phyloP scores from a whole-genome alignment of 495 filamentous ascomycete genomes.

The Apiosordaria backusii region DNA sequence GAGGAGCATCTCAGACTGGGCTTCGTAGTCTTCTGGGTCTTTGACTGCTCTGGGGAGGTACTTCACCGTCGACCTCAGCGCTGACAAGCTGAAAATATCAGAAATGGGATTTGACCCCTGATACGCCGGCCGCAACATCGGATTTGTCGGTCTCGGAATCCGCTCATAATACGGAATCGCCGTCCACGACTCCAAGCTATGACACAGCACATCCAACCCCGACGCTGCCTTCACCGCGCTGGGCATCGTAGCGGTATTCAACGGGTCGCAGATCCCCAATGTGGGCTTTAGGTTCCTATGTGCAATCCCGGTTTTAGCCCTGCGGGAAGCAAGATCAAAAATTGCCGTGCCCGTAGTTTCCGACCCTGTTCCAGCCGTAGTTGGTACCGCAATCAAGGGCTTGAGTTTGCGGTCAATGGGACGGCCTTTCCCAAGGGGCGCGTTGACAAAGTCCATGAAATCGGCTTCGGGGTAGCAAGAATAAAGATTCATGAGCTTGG shows the following conservation, averaged over 20 bases:
- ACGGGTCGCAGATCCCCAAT: slow-evolving; percentile 90
- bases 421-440: slow-evolving; percentile 81
- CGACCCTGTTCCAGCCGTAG: slow-evolving; percentile 89
- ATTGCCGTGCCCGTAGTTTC: slow-evolving; percentile 98
- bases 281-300: slow-evolving; percentile 94
- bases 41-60: slow-evolving; percentile 83
- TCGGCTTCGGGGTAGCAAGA: slow-evolving; percentile 80
- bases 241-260: slow-evolving; percentile 95
- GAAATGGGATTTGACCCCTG: slow-evolving; percentile 97
- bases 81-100: slow-evolving; percentile 88
- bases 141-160: slow-evolving; percentile 78
- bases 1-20: slow-evolving; percentile 90
- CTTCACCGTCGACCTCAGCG: slow-evolving; percentile 75
- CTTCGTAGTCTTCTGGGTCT: slow-evolving; percentile 86
- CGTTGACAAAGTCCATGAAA: slow-evolving; percentile 97
- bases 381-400: slow-evolving; percentile 89
- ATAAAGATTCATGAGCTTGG: slow-evolving; percentile 98
- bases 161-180: slow-evolving; percentile 91
- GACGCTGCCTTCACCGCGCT: slow-evolving; percentile 83
- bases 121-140: slow-evolving; percentile 87
- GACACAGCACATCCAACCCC: slow-evolving; percentile 91
- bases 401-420: slow-evolving; percentile 75
- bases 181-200: slow-evolving; percentile 91
- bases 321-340: slow-evolving; percentile 85
- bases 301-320: slow-evolving; percentile 91